Evolutionary conservation across 768 basidiomycete genomes (phyloP), one percentile per base, ranked within the genome.

Genomic region (Hericium alpestre): DNA sequence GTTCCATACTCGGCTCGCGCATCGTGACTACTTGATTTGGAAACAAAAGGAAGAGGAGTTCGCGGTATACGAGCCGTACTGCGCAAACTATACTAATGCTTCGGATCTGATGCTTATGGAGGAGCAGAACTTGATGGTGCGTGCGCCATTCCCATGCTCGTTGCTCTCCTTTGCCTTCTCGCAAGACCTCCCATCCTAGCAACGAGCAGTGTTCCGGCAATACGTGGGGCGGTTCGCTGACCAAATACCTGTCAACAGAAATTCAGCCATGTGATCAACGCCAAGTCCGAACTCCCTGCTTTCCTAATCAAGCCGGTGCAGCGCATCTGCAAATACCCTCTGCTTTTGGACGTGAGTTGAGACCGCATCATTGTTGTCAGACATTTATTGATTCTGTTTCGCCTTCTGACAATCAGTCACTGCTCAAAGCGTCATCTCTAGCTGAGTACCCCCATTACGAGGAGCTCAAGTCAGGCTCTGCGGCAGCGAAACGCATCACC

Each of bases 261-360:
- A 59, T 76, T 89, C 66, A 87, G 88, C 73, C 79, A 85, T 71
- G 75, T 91, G 75, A 89, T 94, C 72, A 90, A 92, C 64, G 86
- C 86, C 65, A 89, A 89, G 69, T 86, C 88, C 67, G 96, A 99
- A 66, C 78, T 99, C 37, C 90, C 91, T 58, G 93, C 92, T 9
- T 95, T 98, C 73, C 82, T 98, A 59, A 98, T 98, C 79, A 97
- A 97, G 75, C 96, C 96, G 7, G 88, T 99, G 51, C 96, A 99
- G 70, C 84, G 96, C 60, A 87, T 98, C 63, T 96, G 95, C 81
- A 98, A 98, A 77, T 98, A 98, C 70, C 94, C 94, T 23, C 78
- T 99, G 13, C 80, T 98, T 22, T 83, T 99, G 64, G 89, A 90
- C 69, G 93, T 93, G 66, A 67, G 86, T 75, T 32, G 38, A 52